Conservation (phyloP, 441 rosid species). For the Euphorbia celastroides region DNA sequence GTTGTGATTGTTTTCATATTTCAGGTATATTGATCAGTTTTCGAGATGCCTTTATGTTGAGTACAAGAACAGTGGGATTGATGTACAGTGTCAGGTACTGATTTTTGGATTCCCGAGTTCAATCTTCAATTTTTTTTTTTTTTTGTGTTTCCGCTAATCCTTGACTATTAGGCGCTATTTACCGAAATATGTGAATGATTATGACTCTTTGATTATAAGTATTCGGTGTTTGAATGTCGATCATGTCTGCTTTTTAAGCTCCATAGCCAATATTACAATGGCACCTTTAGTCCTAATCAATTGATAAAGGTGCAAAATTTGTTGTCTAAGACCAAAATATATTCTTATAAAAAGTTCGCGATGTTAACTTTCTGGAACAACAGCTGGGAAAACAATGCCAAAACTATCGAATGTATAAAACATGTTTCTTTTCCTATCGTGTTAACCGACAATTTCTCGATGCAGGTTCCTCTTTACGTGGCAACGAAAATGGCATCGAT, state of each 20-base stretch:
- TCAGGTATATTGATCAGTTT: slow-evolving; percentile 82
- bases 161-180: not conserved
- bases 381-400: too few species aligned
- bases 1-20: slow-evolving; percentile 11
- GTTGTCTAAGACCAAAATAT: too few species aligned
- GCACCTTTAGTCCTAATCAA: too few species aligned
- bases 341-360: too few species aligned
- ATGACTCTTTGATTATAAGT: not conserved
- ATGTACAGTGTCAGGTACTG: slow-evolving; percentile 90
- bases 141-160: not conserved
- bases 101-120: not conserved
- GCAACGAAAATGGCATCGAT: slow-evolving; percentile 94
- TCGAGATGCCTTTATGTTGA: slow-evolving; percentile 87
- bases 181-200: too few species aligned
- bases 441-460: slow-evolving; percentile 10
- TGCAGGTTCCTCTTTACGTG: slow-evolving; percentile 77
- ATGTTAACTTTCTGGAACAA: too few species aligned
- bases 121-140: not conserved
- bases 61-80: slow-evolving; percentile 78
- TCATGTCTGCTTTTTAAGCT: too few species aligned
- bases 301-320: too few species aligned
- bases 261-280: too few species aligned
- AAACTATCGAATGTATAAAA: too few species aligned
- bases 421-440: not conserved
- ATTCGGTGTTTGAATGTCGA: not conserved